Base-by-base conservation (phyloP, 352 stramenopile species). In the Pythium rhizo-oryzae region DNA sequence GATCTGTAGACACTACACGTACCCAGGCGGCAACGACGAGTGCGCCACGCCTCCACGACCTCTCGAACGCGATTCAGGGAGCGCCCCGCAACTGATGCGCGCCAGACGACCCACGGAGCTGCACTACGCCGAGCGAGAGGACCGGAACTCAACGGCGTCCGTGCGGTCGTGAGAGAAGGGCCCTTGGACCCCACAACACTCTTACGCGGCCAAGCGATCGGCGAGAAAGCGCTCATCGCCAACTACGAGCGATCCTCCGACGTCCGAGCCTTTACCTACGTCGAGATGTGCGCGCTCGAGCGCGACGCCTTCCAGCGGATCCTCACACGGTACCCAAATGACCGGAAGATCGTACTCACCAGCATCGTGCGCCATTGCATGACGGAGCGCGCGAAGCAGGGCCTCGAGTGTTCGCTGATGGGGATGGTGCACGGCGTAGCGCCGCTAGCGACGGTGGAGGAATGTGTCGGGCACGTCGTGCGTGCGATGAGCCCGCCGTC, bases 161-260 rank as follows among this genome's bases (percentile, higher is more conserved):
- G n/a, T n/a, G n/a, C 47, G 23, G 41, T 16, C 11, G 18, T 15
- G 41, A n/a, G n/a, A n/a, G n/a, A n/a, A n/a, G n/a, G n/a, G n/a
- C n/a, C 12, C 41, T 21, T 15, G 41, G 12, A 49, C 41, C 8
- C 15, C 8, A 30, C 47, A 16, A n/a, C 8, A 30, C 49, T 66
- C 23, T 39, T 12, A 1, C 59, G 59, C 19, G 59, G 59, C 15
- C 59, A 66, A 16, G 13, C 59, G 15, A 66, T 59, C 49, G 59
- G 84, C 7, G 81, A 87, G 16, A 70, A 89, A 24, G 71, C 77
- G 18, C 69, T 90, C 23, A n/a, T 92, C 7, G 83, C 79, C 70
- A 81, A 89, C 46, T 87, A 87, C 54, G 52, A 73, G 5, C 73
- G 79, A 19, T 74, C 81, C 30, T 74, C 72, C 7, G 79, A 78